Evolutionary conservation across 768 basidiomycete species (phyloP).

Genomic region (Clavulina sp.): DNA sequence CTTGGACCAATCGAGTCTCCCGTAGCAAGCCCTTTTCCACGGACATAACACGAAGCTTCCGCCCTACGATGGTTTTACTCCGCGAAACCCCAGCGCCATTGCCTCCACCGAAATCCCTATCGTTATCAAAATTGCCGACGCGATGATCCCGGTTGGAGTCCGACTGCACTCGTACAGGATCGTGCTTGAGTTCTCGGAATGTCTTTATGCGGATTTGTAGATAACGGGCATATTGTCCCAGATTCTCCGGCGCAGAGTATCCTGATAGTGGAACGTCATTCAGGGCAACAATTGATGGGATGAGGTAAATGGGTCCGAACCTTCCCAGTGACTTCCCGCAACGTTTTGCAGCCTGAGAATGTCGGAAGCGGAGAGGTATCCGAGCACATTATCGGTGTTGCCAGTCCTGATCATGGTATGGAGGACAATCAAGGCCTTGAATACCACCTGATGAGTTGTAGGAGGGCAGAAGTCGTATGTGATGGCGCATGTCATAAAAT

Average conservation of each 20-base stretch:
- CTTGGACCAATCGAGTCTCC: slow-evolving; percentile 82
- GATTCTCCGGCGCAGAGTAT: slow-evolving; percentile 68
- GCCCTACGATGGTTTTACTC: slow-evolving; percentile 62
- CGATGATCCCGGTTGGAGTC: slow-evolving; percentile 82
- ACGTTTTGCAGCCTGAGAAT: slow-evolving; percentile 71
- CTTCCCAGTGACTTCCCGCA: slow-evolving; percentile 73
- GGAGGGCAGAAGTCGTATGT: background rate
- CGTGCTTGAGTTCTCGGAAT: slow-evolving; percentile 83
- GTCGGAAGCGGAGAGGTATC: slow-evolving; percentile 65
- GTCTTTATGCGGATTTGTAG: slow-evolving; percentile 76
- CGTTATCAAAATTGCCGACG: slow-evolving; percentile 43
- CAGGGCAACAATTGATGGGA: background rate
- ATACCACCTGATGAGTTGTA: slow-evolving; percentile 53
- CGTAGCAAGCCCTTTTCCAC: slow-evolving; percentile 91
- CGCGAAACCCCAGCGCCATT: slow-evolving; percentile 24
- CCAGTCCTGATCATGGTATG: slow-evolving; percentile 96
- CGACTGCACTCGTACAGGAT: slow-evolving; percentile 82
- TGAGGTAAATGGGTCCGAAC: slow-evolving; percentile 26
- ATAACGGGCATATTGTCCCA: slow-evolving; percentile 76
- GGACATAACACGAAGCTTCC: slow-evolving; percentile 76
- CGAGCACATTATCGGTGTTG: slow-evolving; percentile 82
- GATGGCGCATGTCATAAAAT: slow-evolving; percentile 10
- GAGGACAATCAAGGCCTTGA: slow-evolving; percentile 89
- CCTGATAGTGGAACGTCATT: slow-evolving; percentile 29
- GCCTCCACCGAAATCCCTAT: slow-evolving; percentile 23